phyloP scores from a whole-genome alignment of 1,284 basidiomycete genomes.

The Ustilago trichophora region DNA sequence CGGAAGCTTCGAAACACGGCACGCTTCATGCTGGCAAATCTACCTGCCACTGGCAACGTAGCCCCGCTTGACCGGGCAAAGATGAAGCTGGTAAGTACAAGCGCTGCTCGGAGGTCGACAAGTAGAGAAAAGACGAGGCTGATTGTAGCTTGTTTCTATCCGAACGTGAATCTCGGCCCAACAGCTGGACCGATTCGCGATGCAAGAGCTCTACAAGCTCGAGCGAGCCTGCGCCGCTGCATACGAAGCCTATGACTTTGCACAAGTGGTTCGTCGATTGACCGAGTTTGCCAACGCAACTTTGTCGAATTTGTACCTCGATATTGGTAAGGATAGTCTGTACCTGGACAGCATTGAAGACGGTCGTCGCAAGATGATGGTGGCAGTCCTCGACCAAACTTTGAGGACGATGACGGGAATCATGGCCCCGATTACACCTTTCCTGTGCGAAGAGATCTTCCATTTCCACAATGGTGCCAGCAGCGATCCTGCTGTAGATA shows the following conservation, averaged over 20 bases:
- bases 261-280: constrained; percentile 71
- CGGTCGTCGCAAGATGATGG: constrained; percentile 73
- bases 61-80: constrained; percentile 14
- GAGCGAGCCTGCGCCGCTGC: constrained; percentile 76
- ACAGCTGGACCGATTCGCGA: constrained; percentile 74
- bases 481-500: constrained; percentile 42
- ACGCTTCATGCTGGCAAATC: constrained; percentile 87
- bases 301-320: constrained; percentile 80
- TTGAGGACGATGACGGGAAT: constrained; percentile 77
- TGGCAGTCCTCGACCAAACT: constrained; percentile 80
- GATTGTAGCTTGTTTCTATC: neutral
- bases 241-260: constrained; percentile 83
- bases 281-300: constrained; percentile 68
- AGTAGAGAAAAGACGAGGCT: too few relatives aligned
- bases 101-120: too few relatives aligned
- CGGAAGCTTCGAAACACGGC: constrained; percentile 88
- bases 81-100: constrained; percentile 34
- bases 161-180: neutral
- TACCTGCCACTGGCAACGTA: constrained; percentile 23
- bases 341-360: constrained; percentile 77
- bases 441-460: constrained; percentile 90
- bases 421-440: constrained; percentile 86
- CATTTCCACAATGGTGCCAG: constrained; percentile 67
- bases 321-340: constrained; percentile 87
- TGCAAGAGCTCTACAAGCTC: constrained; percentile 81